Evolutionary conservation across 352 stramenopile genomes (phyloP).

Genomic region (Phytophthora litchii): DNA sequence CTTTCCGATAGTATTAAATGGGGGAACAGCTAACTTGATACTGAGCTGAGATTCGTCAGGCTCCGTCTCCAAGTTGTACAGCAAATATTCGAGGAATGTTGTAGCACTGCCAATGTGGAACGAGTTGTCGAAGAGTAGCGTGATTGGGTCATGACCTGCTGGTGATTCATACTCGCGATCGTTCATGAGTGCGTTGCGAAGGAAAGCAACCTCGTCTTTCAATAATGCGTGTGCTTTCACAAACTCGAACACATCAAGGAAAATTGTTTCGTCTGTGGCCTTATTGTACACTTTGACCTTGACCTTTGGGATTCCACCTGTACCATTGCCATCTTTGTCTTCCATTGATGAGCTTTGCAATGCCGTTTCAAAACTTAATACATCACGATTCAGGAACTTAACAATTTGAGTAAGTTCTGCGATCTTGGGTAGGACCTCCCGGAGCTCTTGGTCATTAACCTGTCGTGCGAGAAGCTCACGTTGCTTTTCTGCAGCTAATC

Average conservation of each 20-base stretch:
- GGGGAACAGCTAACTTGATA: constrained; percentile 90
- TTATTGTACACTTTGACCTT: constrained; percentile 93
- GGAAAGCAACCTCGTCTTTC: constrained; percentile 89
- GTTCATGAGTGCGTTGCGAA: constrained; percentile 92
- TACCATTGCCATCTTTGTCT: constrained; percentile 43
- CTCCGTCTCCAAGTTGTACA: constrained; percentile 93
- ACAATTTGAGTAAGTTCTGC: constrained; percentile 93
- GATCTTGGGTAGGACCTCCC: constrained; percentile 93
- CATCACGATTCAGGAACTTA: constrained; percentile 88
- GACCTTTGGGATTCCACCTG: constrained; percentile 74
- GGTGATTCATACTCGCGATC: constrained; percentile 88
- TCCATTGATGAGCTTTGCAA: constrained; percentile 73
- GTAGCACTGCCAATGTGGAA: constrained; percentile 92
- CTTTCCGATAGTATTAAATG: constrained; percentile 94
- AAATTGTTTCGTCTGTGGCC: constrained; percentile 89
- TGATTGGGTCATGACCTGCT: constrained; percentile 88
- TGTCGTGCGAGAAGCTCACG: constrained; percentile 74
- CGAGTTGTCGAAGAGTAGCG: constrained; percentile 93
- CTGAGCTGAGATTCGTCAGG: constrained; percentile 88
- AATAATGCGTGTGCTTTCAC: constrained; percentile 85
- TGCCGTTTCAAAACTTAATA: constrained; percentile 92
- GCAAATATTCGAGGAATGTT: constrained; percentile 92
- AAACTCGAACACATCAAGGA: constrained; percentile 95
- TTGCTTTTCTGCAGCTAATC: constrained; percentile 49
- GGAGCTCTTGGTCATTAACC: constrained; percentile 92